Percentiles rank a stretch among this genome's conserved stretches.
Evolutionary conservation across 2,329 filamentous ascomycete genomes (phyloP).

Genomic region (Fusarium udum): DNA sequence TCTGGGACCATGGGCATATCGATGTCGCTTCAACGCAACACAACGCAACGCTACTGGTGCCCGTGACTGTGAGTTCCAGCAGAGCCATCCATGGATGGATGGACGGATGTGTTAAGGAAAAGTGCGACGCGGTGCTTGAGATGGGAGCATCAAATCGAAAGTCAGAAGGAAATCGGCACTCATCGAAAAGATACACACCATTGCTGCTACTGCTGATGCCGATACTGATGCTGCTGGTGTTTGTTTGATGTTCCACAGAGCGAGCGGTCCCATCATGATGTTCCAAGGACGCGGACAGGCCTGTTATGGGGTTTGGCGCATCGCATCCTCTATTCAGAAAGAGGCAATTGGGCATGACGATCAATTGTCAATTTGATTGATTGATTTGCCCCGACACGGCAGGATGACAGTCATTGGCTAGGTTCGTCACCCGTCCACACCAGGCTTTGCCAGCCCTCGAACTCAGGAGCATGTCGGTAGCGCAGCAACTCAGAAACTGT

Average conservation of each 20-base stretch:
- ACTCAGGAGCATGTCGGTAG: constrained; percentile 20
- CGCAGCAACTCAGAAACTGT: constrained; percentile 22
- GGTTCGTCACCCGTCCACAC: constrained; percentile 20
- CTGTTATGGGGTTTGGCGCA: constrained; percentile 27
- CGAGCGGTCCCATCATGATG: constrained; percentile 19
- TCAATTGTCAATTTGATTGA: constrained; percentile 33
- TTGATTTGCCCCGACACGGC: constrained; percentile 24
- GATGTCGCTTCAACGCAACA: constrained; percentile 27
- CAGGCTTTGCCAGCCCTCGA: constrained; percentile 8
- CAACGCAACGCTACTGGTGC: constrained; percentile 23
- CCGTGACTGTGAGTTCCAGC: constrained; percentile 20
- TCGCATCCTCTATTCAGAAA: constrained; percentile 30
- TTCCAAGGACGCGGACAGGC: constrained; percentile 27
- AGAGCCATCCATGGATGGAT: not conserved
- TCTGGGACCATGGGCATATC: constrained; percentile 27
- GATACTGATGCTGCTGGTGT: constrained; percentile 1
- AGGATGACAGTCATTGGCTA: constrained; percentile 19
- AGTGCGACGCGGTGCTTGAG: not conserved
- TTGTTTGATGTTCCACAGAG: constrained; percentile 21
- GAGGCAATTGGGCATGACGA: constrained; percentile 23
- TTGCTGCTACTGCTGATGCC: not conserved
- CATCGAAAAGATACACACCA: constrained; percentile 2
- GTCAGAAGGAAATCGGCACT: not conserved
- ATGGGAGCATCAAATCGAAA: constrained; percentile 2
- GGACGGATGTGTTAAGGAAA: not conserved